phyloP scores from a whole-genome alignment of 805 yeast species.

The Wickerhamiella azymoides region DNA sequence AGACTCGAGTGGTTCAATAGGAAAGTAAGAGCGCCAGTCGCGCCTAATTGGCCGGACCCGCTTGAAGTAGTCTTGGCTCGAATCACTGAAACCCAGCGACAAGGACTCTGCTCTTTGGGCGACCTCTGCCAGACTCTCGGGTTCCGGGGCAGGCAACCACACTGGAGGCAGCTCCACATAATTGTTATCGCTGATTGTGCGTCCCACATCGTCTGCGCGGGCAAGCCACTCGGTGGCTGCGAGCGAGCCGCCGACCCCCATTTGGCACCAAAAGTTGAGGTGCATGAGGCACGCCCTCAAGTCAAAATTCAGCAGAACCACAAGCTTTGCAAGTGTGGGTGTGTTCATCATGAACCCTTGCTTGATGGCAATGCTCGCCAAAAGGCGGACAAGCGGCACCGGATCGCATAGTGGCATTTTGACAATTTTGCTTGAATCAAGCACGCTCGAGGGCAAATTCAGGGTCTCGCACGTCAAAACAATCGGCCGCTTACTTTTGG shows the following conservation, averaged over 20 bases:
- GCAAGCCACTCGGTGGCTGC: conserved; percentile 25
- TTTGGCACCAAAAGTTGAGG: conserved; percentile 27
- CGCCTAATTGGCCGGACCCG: background rate
- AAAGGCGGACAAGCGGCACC: conserved; percentile 17
- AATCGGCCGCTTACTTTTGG: conserved; percentile 53
- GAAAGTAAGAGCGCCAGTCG: background rate
- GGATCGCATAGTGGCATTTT: conserved; percentile 18
- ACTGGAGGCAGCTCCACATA: conserved; percentile 6
- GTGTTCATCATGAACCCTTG: conserved; percentile 26
- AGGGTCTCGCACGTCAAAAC: conserved; percentile 48
- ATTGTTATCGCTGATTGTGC: conserved; percentile 19
- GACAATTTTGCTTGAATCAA: conserved; percentile 25
- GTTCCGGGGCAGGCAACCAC: conserved; percentile 8
- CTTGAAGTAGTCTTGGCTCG: background rate
- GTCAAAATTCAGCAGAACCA: conserved; percentile 18
- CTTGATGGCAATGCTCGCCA: conserved; percentile 23
- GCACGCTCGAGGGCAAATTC: conserved; percentile 5
- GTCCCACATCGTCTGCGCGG: conserved; percentile 13
- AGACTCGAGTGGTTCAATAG: conserved; percentile 6
- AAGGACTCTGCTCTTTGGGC: background rate
- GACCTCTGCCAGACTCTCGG: background rate
- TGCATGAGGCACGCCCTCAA: conserved; percentile 20
- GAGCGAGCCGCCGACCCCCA: conserved; percentile 23
- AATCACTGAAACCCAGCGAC: background rate
- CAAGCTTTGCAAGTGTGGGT: conserved; percentile 14